These are phyloP conservation scores for Trichoderma sp. DNA, from an alignment of 2,329 filamentous ascomycete genomes.

Conservation along the genomic window DNA sequence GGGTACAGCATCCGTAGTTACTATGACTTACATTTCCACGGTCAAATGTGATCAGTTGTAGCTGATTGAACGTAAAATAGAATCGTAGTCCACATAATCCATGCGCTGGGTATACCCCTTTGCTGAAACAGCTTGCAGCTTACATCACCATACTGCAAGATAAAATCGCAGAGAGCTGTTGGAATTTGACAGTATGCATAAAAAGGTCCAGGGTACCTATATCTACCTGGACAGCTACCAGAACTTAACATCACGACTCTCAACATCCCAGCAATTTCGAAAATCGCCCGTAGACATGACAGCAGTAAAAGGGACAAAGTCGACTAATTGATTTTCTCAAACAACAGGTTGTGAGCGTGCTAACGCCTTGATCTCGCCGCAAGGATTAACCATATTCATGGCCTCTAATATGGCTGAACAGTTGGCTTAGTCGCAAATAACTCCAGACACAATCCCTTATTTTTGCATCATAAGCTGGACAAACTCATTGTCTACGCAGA, in stretches of 20 bases:
- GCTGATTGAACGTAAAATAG: background rate
- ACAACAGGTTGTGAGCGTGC: slow-evolving; percentile 11
- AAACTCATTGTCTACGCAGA: slow-evolving; percentile 74
- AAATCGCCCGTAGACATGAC: slow-evolving; percentile 33
- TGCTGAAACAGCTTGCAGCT: background rate
- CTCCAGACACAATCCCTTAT: slow-evolving; percentile 46
- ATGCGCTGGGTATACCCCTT: background rate
- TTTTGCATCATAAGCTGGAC: slow-evolving; percentile 97
- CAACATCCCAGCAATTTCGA: slow-evolving; percentile 28
- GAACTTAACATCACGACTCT: slow-evolving; percentile 28
- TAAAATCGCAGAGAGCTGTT: background rate
- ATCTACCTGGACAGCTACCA: slow-evolving; percentile 8
- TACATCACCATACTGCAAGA: background rate
- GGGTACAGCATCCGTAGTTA: background rate
- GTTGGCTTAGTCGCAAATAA: slow-evolving; percentile 18
- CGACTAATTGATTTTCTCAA: slow-evolving; percentile 15
- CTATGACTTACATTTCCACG: background rate
- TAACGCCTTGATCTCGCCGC: slow-evolving; percentile 11
- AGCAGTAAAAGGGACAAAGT: slow-evolving; percentile 30
- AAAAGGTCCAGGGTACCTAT: slow-evolving; percentile 10
- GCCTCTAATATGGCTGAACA: slow-evolving; percentile 14
- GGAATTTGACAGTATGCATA: slow-evolving; percentile 5
- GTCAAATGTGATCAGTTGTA: background rate
- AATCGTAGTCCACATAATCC: background rate
- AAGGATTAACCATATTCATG: slow-evolving; percentile 11